Evolutionary conservation across 352 stramenopile species (phyloP), one percentile per base, ranked within the genome.

Genomic region (Saprolegnia parasitica): DNA sequence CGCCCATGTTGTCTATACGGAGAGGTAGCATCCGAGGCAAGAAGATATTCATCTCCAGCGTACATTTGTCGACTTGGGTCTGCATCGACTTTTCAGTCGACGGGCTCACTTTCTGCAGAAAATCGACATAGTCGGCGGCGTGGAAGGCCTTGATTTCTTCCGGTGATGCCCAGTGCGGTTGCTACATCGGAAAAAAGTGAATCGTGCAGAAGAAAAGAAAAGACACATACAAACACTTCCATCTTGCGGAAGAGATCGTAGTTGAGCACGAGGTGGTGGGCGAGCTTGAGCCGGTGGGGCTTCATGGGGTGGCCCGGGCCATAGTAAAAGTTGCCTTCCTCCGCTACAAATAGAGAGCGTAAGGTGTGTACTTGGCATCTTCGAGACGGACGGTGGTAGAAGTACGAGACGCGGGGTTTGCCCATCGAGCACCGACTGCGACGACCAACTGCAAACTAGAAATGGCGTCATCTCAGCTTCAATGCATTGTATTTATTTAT

Each of bases 181-280:
- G 80, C 87, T 92, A 68, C 47, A 70, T 21, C 37, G 26, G 5
- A 26, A 21, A 32, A 26, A 21, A 32, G 71, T 35, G 13, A 32
- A 32, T 11, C 10, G 9, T 72, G 13, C 18, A 9, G 5, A 61
- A 16, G 10, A 56, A 3, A 24, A 47, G 57, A 15, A 15, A 11
- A 20, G 23, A 58, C 3, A 78, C 81, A 26, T 82, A 96, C 86
- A 84, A 99, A 99, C 46, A 98, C 96, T 71, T 99, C 96, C 96
- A 99, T 99, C 78, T 99, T 96, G 56, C 92, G 90, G 78, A 99
- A 99, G 23, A 99, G 77, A 32, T 98, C 96, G 78, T 99, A 99
- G 50, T 91, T 91, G n/a, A 99, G 81, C 45, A 99, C 90, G 3
- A 99, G 84, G 74, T 99, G 96, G 80, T 99, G 97, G 54, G 97